Conservation (phyloP, 495 filamentous ascomycete species). For the Clohesyomyces aquaticus region DNA sequence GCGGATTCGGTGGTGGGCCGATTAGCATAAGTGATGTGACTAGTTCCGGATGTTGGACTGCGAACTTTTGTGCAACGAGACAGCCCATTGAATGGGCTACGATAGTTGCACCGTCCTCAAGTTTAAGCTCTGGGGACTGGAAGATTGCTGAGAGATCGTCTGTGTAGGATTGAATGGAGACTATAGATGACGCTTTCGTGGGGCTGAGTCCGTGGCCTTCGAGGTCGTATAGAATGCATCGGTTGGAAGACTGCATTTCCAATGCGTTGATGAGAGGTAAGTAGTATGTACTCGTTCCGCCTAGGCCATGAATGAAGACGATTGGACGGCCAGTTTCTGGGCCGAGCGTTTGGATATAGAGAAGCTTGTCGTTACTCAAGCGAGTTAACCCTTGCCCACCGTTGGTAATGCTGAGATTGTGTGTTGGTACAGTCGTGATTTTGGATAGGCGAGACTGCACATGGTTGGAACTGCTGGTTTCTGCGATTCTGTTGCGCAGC, state of each 20-base stretch:
- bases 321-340: constrained; percentile 39
- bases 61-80: constrained; percentile 52
- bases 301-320: constrained; percentile 59
- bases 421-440: constrained; percentile 39
- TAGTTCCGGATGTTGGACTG: constrained; percentile 45
- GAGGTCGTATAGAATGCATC: constrained; percentile 54
- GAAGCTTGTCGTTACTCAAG: constrained; percentile 50
- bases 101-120: constrained; percentile 38
- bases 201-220: constrained; percentile 60
- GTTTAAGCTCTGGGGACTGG: constrained; percentile 34
- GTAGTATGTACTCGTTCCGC: constrained; percentile 51
- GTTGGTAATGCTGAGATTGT: constrained; percentile 21
- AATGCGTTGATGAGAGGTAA: constrained; percentile 48
- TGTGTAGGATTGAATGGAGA: constrained; percentile 52
- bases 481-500: constrained; percentile 51
- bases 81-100: constrained; percentile 56
- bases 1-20: constrained; percentile 49
- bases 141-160: constrained; percentile 52
- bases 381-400: constrained; percentile 48
- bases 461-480: constrained; percentile 40
- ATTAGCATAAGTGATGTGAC: constrained; percentile 53
- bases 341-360: constrained; percentile 48
- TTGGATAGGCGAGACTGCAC: constrained; percentile 27
- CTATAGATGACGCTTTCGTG: constrained; percentile 48
- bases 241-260: constrained; percentile 36